Evolutionary conservation across 495 filamentous ascomycete species (phyloP), one percentile per base, ranked within the genome.

Genomic region (Penicillium parvum): DNA sequence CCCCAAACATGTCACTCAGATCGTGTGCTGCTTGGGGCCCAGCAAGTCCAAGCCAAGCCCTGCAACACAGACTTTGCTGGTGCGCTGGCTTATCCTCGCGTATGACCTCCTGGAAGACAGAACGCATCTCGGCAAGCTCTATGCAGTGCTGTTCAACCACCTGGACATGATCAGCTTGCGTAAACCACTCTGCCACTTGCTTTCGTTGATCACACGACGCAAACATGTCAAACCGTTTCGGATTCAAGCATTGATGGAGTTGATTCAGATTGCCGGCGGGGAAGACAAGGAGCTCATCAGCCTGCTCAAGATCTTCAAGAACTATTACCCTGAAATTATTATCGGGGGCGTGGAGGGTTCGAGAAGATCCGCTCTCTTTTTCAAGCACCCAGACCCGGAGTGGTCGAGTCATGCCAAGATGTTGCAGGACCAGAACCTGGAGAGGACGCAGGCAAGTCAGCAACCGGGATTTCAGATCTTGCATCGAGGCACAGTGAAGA

Each of bases 301-400:
- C n/a, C 72, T 96, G n/a, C 71, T 95, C 18, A 77, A 80, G 42
- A 74, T 90, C 6, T 95, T 84, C 66, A 92, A 92, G 53, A 87
- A 89, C 57, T 92, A 91, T 55, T 92, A 88, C 54, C 88, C 90
- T 5, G 88, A 94, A 62, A 83, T 94, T 35, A 84, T 94, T 44
- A 66, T 90, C n/a, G 84, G 82, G 23, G 80, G 82, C 54, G 62
- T 73, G 11, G 73, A 72, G 1, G 28, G 60, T 20, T 58, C 64
- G 32, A 49, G 60, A 35, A 52, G 65, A 54, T 51, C 60, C 51
- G 58, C 49, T 3, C 40, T 74, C 29, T 66, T 69, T 50, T 63
- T 73, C 49, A 74, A 90, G 74, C 81, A 89, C 57, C 85, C 87
- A 15, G 82, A 88, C 57, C 73, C 70, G 3, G 82, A 90, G 67